Base-by-base conservation (phyloP, 2,329 filamentous ascomycete genomes). In the Diaporthe capsici region DNA sequence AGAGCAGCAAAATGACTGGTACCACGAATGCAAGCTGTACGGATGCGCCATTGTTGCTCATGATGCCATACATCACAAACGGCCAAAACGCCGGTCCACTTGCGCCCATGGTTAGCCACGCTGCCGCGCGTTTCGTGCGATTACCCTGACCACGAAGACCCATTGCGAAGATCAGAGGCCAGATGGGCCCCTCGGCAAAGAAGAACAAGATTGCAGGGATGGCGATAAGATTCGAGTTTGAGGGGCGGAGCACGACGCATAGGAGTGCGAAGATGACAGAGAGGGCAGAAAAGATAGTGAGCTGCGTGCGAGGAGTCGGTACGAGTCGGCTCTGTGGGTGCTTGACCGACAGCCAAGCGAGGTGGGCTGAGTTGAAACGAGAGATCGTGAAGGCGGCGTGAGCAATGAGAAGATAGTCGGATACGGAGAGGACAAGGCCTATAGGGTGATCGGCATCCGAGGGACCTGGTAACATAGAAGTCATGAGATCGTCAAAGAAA, bases 111-210 rank as follows among this genome's bases (percentile, higher is more conserved):
- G 96, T 94, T 78, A 97, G 92, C 82, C 91, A 94, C 1, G 93
- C 93, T 0, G 93, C 93, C 0, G 93, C 94, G 65, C 93, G 90
- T 85, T 97, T 97, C 5, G 94, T 95, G 78, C 94, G 90, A n/a
- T 90, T 89, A 0, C 95, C 95, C 68, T 97, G 90, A 0, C 95
- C 95, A 3, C 94, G 91, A 76, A 98, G 92, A 4, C 93, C 94
- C 17, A 97, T 89, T 4, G 94, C 92, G 79, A 95, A 95, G 76
- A 97, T 92, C 2, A 96, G 92, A 0, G 95, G 95, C 87, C 94
- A 98, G 79, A 95, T 91, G 71, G 95, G 94, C 0, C 93, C 94
- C 82, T 96, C 94, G 80, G 94, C 95, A 83, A 97, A 95, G 78
- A 95, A 92, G 78, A 94, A 93, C 39, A 96, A 80, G 53, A 92